Conservation (phyloP, 768 basidiomycete species). For the Dentipellis sp. region DNA sequence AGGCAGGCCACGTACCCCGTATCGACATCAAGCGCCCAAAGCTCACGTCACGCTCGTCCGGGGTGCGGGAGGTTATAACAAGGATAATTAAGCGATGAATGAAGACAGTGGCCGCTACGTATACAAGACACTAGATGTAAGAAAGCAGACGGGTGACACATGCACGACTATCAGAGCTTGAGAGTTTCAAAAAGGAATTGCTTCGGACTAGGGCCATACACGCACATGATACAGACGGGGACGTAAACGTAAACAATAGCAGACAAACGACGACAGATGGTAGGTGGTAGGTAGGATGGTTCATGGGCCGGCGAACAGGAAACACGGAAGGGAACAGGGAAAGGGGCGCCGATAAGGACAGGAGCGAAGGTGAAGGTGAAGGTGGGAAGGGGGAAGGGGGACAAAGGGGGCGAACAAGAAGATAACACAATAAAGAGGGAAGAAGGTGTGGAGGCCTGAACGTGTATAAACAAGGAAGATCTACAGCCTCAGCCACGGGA, state of each 20-base stretch:
- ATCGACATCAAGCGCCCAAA: too few species aligned
- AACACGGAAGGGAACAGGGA: not conserved
- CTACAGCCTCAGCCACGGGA: constrained; percentile 1
- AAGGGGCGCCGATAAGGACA: constrained; percentile 1
- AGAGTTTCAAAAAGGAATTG: constrained; percentile 16
- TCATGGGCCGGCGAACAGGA: not conserved
- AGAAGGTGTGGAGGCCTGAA: not conserved
- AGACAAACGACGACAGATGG: constrained; percentile 15
- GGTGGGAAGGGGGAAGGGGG: constrained; percentile 9
- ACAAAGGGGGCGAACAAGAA: constrained; percentile 4
- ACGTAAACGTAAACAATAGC: constrained; percentile 15
- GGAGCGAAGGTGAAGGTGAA: not conserved
- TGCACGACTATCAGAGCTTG: not conserved
- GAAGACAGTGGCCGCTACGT: constrained; percentile 3
- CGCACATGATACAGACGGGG: constrained; percentile 32
- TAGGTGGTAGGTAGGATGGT: not conserved
- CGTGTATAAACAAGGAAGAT: constrained; percentile 8
- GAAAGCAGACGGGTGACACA: constrained; percentile 1
- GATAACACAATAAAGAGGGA: constrained; percentile 6
- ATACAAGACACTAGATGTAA: constrained; percentile 4
- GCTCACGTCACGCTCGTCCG: too few species aligned
- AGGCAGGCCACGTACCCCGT: too few species aligned
- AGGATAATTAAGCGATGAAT: not conserved
- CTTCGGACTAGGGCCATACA: constrained; percentile 28
- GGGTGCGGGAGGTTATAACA: not conserved